Evolutionary conservation across 2,329 filamentous ascomycete species (phyloP).

Genomic region (Taxawa tesnikishii): DNA sequence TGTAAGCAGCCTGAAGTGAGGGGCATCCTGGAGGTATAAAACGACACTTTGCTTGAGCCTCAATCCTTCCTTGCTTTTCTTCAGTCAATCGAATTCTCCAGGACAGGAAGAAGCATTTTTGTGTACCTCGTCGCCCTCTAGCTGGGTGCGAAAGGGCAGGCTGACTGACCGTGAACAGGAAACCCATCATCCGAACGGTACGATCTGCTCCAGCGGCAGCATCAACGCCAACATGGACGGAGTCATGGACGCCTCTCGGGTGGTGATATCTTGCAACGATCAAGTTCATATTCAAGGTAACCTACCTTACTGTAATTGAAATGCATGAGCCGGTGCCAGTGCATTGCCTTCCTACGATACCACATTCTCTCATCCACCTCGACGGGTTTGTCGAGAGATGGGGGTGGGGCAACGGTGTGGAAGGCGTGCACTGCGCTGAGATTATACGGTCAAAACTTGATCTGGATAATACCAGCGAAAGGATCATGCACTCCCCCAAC

Average conservation of each 20-base stretch:
- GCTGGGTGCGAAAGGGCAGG: no score
- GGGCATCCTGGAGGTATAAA: no score
- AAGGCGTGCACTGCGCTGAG: conserved; percentile 46
- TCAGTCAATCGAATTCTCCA: no score
- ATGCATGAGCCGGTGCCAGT: conserved; percentile 17
- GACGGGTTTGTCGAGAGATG: no score
- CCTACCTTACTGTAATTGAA: conserved; percentile 8
- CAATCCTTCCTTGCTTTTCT: no score
- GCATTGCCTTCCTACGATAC: no score
- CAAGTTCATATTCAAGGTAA: conserved; percentile 13
- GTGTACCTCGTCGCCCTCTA: no score
- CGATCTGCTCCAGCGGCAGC: conserved; percentile 4
- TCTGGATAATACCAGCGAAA: conserved; percentile 98
- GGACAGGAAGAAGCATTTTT: no score
- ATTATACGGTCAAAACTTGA: conserved; percentile 94
- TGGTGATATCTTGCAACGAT: conserved; percentile 9
- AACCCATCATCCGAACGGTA: no score
- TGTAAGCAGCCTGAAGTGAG: no score
- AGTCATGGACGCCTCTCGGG: conserved; percentile 8
- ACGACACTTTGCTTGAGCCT: no score
- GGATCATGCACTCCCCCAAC: conserved; percentile 72
- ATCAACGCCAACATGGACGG: conserved; percentile 6
- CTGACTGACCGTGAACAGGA: no score
- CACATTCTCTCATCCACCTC: conserved; percentile 5
- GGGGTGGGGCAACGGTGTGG: not conserved